Base-by-base conservation (phyloP, 2,329 filamentous ascomycete species). In the Teratosphaeria nubilosa region DNA sequence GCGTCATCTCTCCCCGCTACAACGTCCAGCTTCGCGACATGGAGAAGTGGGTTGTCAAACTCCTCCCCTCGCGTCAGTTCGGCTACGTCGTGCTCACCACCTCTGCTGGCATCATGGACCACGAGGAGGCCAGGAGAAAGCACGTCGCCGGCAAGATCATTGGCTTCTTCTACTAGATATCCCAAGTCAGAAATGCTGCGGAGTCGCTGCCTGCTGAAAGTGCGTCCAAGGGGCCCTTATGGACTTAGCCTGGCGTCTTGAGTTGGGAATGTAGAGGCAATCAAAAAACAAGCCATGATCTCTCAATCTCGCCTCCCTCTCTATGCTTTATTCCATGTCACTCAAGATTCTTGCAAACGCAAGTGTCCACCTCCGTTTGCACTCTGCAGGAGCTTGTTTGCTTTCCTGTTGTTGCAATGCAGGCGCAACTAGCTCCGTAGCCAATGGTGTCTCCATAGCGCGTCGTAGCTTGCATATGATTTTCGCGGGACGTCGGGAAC, bases 41-140 rank as follows among this genome's bases (percentile, higher is more conserved):
- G 76, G 94, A 99, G 90, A 96, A 97, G 85, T 99, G 94, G 94
- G 91, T 97, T 73, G 90, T 95, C 82, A 95, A 95, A 86, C 88
- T 99, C 75, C 86, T 99, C 66, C 94, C 94, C 69, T 91, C 94
- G 69, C 94, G 94, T 96, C 94, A 99, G 82, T 99, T 99, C 85
- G 94, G 94, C 75, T 96, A 91, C 82, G 90, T 99, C 75, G 91
- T 99, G 80, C 88, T 99, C 74, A 99, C 94, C 78, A 99, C 94
- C 80, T 96, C 91, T 62, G 91, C 94, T 66, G 94, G 94, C 78
- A 99, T 99, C 80, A 97, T 99, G 92, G 94, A 99, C 83, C 94
- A 99, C 83, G 94, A 99, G 85, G 94, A 99, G 86, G 94, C 94
- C 70, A 85, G 94, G 76, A 85, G 94, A 79, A 97, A 97, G 87